A percentile compares a stretch with the other conserved stretches of the same genome.
Evolutionary conservation across 192 early-diverging fungal species (phyloP).

Genomic region (Piromyces finnis): DNA sequence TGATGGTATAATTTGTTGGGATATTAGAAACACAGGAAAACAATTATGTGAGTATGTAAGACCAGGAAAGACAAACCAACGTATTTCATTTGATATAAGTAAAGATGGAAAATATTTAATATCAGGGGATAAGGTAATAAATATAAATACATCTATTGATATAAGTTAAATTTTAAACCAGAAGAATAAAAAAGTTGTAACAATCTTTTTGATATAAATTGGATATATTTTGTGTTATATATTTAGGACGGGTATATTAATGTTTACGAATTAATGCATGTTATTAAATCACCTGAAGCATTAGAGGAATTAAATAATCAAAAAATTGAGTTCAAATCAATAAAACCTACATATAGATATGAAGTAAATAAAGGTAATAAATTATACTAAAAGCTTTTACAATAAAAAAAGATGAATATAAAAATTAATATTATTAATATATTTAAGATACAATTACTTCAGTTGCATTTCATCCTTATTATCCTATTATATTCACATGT

Average conservation of each 20-base stretch:
- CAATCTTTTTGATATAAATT: too few relatives aligned
- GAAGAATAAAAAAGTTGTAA: too few relatives aligned
- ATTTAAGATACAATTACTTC: constrained; percentile 33
- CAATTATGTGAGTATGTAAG: constrained; percentile 28
- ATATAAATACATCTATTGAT: too few relatives aligned
- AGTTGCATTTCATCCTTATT: constrained; percentile 38
- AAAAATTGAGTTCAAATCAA: neutral
- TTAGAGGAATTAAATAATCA: neutral
- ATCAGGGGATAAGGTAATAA: constrained; percentile 33
- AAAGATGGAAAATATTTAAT: constrained; percentile 28
- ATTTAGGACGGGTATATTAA: constrained; percentile 19
- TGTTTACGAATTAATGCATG: constrained; percentile 5
- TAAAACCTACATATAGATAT: neutral
- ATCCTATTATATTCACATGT: constrained; percentile 42
- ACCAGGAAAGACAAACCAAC: constrained; percentile 44
- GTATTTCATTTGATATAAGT: constrained; percentile 54
- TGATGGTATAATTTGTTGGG: constrained; percentile 50
- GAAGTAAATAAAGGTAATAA: neutral
- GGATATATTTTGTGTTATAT: too few relatives aligned
- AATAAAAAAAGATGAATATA: too few relatives aligned
- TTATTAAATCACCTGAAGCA: neutral
- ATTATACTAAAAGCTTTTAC: neutral
- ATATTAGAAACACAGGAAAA: constrained; percentile 54
- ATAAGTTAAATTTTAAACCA: too few relatives aligned
- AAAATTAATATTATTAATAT: too few relatives aligned